Base-by-base conservation (phyloP, 2,329 filamentous ascomycete species). In the Epichloe bromicola region DNA sequence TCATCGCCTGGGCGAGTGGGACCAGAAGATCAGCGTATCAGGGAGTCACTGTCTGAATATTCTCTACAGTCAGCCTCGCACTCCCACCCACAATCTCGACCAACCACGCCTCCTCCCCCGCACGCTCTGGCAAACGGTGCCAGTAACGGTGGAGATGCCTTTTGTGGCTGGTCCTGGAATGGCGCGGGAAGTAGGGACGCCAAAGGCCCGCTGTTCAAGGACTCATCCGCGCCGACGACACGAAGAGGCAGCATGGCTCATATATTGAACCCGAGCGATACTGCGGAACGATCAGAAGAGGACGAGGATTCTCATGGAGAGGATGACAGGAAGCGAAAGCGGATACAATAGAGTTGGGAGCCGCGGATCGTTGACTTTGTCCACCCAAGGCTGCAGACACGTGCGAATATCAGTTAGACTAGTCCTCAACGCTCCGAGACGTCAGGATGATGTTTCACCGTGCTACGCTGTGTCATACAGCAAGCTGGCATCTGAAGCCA, bases 241-340 rank as follows among this genome's bases (percentile, higher is more conserved):
- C 66, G 78, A 44, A 66, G 78, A 47, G 76, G 78, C 23, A 81
- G 78, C 63, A 80, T 81, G 76, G 78, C 78, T 0, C 78, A 81
- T 54, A 81, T 81, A 17, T 66, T 81, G n/a, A 81, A 81, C 58
- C 77, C 77, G 1, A 76, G 76, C 23, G 75, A 78, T 49, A 78
- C 74, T 19, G 70, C 69, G 5, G 77, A 79, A 62, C 68, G 74
- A 38, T 73, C 75, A 5, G 74, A 78, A 30, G 77, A 80, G 51
- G 77, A 79, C 51, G 75, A 76, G 44, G 75, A 78, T 42, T 68
- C 67, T 0, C 67, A 76, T 34, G 76, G 74, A 20, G 76, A 81
- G 20, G 76, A 79, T 11, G 78, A 80, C 56, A 70, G 78, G 43
- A 84, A 84, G 63, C 72, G 80, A 52, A 83, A 83, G 64, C 72